phyloP scores from a whole-genome alignment of 139 green algal genomes.

The Chlamydomonas sp. region DNA sequence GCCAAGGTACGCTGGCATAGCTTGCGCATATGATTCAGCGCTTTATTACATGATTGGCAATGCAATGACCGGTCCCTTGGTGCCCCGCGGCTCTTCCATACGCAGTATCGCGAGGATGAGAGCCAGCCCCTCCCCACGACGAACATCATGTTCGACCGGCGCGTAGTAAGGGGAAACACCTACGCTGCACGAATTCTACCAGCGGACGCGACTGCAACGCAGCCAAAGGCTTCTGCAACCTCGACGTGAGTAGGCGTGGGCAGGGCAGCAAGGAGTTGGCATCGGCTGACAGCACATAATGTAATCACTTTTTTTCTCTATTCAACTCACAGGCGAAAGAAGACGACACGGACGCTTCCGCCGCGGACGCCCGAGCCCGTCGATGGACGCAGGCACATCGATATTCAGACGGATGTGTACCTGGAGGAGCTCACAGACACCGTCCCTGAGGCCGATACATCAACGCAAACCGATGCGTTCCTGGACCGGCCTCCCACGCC shows the following conservation, averaged over 20 bases:
- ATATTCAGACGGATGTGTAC: conserved; percentile 88
- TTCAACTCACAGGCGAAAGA: conserved; percentile 41
- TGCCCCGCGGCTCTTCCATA: conserved; percentile 2
- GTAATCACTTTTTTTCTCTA: not conserved
- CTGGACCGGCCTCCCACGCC: conserved; percentile 84
- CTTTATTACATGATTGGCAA: not conserved
- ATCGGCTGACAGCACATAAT: too few species aligned
- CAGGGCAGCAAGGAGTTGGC: not conserved
- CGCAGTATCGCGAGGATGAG: conserved; percentile 68
- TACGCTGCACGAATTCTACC: conserved; percentile 81
- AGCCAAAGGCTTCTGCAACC: conserved; percentile 5
- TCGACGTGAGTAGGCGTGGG: conserved; percentile 15
- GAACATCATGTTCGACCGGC: conserved; percentile 92
- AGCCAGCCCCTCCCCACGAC: not conserved
- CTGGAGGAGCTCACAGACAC: conserved; percentile 87
- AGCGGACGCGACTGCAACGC: conserved; percentile 54
- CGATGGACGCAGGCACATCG: conserved; percentile 82
- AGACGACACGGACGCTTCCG: conserved; percentile 34
- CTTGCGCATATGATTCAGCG: not conserved
- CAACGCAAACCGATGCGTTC: conserved; percentile 88
- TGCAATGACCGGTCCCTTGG: not conserved
- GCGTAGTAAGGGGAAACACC: conserved; percentile 88
- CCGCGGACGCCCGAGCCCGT: conserved; percentile 78
- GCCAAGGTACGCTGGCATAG: conserved; percentile 49
- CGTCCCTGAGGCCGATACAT: conserved; percentile 76